Evolutionary conservation across 2,329 filamentous ascomycete genomes (phyloP).

Genomic region (Teratosphaeriaceae sp.): DNA sequence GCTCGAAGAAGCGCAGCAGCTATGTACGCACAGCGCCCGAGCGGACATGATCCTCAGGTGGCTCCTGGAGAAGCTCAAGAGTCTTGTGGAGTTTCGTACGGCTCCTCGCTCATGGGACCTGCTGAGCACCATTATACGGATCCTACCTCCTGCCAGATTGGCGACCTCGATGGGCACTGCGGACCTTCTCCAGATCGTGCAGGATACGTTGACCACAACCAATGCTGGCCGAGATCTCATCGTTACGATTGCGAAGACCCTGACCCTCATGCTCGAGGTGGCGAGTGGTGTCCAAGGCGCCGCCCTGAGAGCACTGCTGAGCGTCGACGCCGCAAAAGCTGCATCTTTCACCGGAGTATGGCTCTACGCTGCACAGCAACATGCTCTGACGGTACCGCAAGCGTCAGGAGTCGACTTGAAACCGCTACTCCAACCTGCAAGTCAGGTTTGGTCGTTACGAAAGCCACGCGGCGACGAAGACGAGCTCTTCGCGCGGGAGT

Average conservation of each 20-base stretch:
- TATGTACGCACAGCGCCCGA: constrained; percentile 26
- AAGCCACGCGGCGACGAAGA: constrained; percentile 17
- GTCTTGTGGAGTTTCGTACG: constrained; percentile 35
- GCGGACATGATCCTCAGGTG: constrained; percentile 60
- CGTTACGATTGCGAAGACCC: constrained; percentile 6
- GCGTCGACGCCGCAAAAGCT: constrained; percentile 13
- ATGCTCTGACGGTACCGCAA: background rate
- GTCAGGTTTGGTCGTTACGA: constrained; percentile 23
- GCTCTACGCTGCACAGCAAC: constrained; percentile 5
- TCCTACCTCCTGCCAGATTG: constrained; percentile 62
- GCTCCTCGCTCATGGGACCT: constrained; percentile 51
- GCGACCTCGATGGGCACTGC: constrained; percentile 66
- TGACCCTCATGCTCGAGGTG: constrained; percentile 16
- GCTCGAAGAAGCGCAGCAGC: constrained; percentile 20
- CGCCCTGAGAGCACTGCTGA: constrained; percentile 19
- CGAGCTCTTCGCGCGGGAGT: constrained; percentile 20
- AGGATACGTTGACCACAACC: constrained; percentile 43
- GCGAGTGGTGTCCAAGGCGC: constrained; percentile 14
- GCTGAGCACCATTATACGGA: constrained; percentile 52
- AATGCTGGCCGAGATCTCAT: background rate
- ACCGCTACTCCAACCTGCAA: constrained; percentile 13
- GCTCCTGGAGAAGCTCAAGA: constrained; percentile 55
- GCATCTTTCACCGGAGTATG: constrained; percentile 21
- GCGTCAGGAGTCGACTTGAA: background rate
- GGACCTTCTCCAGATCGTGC: constrained; percentile 59